phyloP scores from a whole-genome alignment of 805 yeast species.

The Myxozyma lipomycoides region DNA sequence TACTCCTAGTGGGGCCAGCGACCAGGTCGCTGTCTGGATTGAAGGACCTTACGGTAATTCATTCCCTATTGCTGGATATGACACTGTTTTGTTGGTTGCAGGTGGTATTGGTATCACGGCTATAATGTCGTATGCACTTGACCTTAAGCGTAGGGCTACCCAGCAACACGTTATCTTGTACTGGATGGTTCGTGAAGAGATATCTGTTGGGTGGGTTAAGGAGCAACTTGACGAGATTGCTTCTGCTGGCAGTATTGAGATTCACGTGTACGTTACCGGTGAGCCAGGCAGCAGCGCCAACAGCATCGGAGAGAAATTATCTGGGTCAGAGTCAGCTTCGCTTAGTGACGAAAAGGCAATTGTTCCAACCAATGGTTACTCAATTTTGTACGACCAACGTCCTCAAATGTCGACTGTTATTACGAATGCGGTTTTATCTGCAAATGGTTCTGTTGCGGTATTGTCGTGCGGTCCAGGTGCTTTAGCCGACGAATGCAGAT shows the following conservation, averaged over 20 bases:
- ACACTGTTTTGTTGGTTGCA: conserved; percentile 50
- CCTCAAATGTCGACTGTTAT: conserved; percentile 11
- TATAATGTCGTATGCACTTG: conserved; percentile 46
- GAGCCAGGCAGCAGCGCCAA: conserved; percentile 4
- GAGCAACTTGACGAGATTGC: conserved; percentile 20
- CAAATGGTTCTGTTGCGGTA: conserved; percentile 23
- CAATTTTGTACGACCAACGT: conserved; percentile 6
- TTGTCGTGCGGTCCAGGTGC: conserved; percentile 24
- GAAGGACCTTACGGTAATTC: conserved; percentile 62
- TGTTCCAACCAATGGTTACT: background rate
- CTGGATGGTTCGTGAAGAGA: conserved; percentile 25
- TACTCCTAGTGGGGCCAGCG: background rate
- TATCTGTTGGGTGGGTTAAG: conserved; percentile 16
- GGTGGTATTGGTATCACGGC: conserved; percentile 68
- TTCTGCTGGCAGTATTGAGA: conserved; percentile 8
- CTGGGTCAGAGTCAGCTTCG: background rate
- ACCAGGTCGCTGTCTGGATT: conserved; percentile 32
- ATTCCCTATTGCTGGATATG: conserved; percentile 47
- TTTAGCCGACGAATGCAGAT: conserved; percentile 17
- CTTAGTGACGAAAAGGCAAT: background rate
- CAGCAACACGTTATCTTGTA: conserved; percentile 21
- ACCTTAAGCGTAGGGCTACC: conserved; percentile 17
- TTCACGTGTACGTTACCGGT: conserved; percentile 20
- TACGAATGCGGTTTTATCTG: conserved; percentile 5
- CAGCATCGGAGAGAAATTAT: background rate